A percentile compares a stretch with the other conserved stretches of the same genome.
These are phyloP conservation scores for Apostasia shenzhenica DNA, from an alignment of 106 monocot species.

Conservation along the genomic window DNA sequence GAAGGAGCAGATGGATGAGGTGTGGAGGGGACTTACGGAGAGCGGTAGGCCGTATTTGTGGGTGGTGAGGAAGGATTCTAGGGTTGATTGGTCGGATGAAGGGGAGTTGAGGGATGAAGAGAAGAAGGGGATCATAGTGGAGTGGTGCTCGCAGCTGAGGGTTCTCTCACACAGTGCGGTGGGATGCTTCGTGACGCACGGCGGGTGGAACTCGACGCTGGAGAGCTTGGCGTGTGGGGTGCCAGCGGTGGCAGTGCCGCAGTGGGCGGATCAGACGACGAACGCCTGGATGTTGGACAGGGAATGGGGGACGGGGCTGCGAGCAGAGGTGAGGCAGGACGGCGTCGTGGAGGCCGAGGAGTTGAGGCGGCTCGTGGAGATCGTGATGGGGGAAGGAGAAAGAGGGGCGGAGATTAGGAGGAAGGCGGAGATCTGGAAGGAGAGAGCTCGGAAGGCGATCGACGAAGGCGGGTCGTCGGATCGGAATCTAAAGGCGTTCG, in stretches of 20 bases:
- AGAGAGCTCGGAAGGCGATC: conserved; percentile 4
- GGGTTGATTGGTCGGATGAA: conserved; percentile 1
- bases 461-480: conserved; percentile 17
- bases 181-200: conserved; percentile 63
- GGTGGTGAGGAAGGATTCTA: conserved; percentile 27
- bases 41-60: conserved; percentile 33
- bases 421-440: conserved; percentile 16
- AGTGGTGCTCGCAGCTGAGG: conserved; percentile 23
- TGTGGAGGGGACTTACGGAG: conserved; percentile 19
- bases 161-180: conserved; percentile 27
- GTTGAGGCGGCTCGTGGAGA: conserved; percentile 18
- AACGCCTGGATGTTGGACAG: conserved; percentile 23
- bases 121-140: conserved; percentile 25
- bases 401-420: conserved; percentile 9
- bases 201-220: conserved; percentile 72
- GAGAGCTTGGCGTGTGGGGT: conserved; percentile 39
- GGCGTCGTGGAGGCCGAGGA: conserved; percentile 12
- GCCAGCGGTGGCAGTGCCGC: conserved; percentile 25
- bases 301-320: conserved; percentile 15
- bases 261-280: conserved; percentile 21
- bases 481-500: conserved; percentile 14
- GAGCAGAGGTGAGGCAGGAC: conserved; percentile 10
- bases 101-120: neutral
- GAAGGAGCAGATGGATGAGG: conserved; percentile 35
- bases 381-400: conserved; percentile 24